These are phyloP conservation scores for Sporothrix pseudoabietina DNA, from an alignment of 2,329 filamentous ascomycete genomes.

Conservation along the genomic window DNA sequence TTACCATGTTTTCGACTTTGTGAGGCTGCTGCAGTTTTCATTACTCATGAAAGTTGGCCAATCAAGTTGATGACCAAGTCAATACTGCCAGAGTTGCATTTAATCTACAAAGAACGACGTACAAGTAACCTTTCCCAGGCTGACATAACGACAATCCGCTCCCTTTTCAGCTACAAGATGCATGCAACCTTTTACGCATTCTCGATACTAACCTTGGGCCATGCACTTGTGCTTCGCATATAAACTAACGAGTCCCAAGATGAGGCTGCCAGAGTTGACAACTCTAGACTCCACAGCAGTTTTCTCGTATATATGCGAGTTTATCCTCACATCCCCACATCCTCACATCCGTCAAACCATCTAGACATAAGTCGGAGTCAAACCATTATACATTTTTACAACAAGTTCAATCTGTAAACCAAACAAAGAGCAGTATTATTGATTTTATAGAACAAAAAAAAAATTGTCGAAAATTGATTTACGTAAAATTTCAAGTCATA, in stretches of 20 bases:
- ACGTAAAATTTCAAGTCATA: no score
- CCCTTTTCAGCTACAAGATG: not conserved
- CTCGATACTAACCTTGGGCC: no score
- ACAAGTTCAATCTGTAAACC: not conserved
- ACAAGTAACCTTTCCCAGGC: not conserved
- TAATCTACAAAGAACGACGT: not conserved
- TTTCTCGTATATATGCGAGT: not conserved
- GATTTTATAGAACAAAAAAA: not conserved
- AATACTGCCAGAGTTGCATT: not conserved
- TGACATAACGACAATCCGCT: conserved; percentile 2
- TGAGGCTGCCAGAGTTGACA: not conserved
- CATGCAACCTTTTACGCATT: not conserved
- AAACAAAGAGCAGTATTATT: not conserved
- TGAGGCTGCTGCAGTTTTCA: not conserved
- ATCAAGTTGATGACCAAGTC: not conserved
- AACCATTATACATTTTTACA: not conserved
- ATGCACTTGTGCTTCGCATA: not conserved
- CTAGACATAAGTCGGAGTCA: no score
- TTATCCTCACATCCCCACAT: no score
- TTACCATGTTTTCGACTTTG: not conserved
- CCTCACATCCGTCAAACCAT: no score
- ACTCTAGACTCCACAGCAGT: not conserved
- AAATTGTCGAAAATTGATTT: not conserved
- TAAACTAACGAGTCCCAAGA: not conserved
- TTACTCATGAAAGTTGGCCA: not conserved